Evolutionary conservation across 495 filamentous ascomycete genomes (phyloP).

Genomic region (Aspergillus leporis): DNA sequence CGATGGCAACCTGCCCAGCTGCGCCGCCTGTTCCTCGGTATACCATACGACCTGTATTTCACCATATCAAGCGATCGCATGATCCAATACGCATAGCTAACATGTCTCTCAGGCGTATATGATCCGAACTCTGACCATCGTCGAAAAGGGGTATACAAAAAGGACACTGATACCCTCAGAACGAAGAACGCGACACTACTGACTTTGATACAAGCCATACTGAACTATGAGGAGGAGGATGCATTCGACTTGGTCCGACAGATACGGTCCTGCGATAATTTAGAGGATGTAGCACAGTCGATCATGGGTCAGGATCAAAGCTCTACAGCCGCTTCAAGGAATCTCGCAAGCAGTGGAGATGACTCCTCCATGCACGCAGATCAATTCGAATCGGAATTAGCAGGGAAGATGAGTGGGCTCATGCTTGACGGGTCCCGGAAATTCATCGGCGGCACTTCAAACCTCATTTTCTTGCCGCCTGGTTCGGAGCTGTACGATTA

Average conservation of each 20-base stretch:
- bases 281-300: constrained; percentile 85
- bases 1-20: constrained; percentile 89
- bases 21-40: constrained; percentile 91
- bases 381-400: constrained; percentile 82
- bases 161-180: constrained; percentile 87
- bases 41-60: constrained; percentile 72
- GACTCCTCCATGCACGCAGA: constrained; percentile 35
- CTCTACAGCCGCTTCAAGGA: constrained; percentile 19
- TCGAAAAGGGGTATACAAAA: constrained; percentile 93
- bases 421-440: constrained; percentile 88
- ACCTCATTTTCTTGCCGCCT: constrained; percentile 80
- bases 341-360: constrained; percentile 23
- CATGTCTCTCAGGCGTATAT: constrained; percentile 63
- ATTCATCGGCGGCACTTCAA: constrained; percentile 93
- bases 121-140: constrained; percentile 95
- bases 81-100: constrained; percentile 10
- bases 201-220: constrained; percentile 86
- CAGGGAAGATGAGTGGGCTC: constrained; percentile 91
- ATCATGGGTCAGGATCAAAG: constrained; percentile 61
- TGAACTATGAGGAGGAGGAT: constrained; percentile 82
- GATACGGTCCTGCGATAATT: constrained; percentile 87
- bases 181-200: constrained; percentile 86
- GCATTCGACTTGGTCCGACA: constrained; percentile 78
- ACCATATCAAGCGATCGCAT: neutral
- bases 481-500: constrained; percentile 52